Evolutionary conservation across 345 rosid genomes (phyloP), one percentile per base, ranked within the genome.

Genomic region (Arabidopsis suecica): DNA sequence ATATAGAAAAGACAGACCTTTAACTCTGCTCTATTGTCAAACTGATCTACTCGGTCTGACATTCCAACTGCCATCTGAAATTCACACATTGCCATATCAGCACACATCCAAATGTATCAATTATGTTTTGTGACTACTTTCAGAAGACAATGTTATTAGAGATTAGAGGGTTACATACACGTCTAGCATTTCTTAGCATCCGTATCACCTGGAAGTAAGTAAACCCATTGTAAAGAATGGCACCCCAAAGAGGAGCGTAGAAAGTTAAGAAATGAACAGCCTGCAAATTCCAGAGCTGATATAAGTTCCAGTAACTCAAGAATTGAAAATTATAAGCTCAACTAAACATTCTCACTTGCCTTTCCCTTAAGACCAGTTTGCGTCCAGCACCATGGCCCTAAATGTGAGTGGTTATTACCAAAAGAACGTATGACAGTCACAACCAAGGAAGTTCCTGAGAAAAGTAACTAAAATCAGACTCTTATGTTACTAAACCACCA

Each of bases 51-150:
- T 38, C 88, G 85, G 74, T 91, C 97, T 68, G 92, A 89, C 85
- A 94, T 91, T 53, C 94, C 97, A n/a, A 83, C 93, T 0, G 95
- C 98, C 98, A 94, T 89, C 98, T 94, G 83, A 75, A 78, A 58
- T 77, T 72, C 41, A 51, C 41, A 51, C 38, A 61, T 11, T n/a
- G 13, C 47, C 41, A 16, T 33, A 36, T 62, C 54, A 77, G 80
- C 9, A 77, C 13, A 13, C 30, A 47, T 5, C 13, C 61, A 36
- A 44, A 25, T 62, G 36, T 36, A 23, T 45, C 32, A 38, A 68
- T 42, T 12, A 12, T 51, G 58, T 25, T 54, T 25, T 54, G 44
- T 55, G 66, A 69, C 36, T 7, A 54, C 11, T 38, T 48, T 61
- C 33, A 61, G 41, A 68, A 55, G 51, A 57, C 11, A 37, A 60